Base-by-base conservation (phyloP, 768 basidiomycete genomes). In the Podaxis mareebaensis region DNA sequence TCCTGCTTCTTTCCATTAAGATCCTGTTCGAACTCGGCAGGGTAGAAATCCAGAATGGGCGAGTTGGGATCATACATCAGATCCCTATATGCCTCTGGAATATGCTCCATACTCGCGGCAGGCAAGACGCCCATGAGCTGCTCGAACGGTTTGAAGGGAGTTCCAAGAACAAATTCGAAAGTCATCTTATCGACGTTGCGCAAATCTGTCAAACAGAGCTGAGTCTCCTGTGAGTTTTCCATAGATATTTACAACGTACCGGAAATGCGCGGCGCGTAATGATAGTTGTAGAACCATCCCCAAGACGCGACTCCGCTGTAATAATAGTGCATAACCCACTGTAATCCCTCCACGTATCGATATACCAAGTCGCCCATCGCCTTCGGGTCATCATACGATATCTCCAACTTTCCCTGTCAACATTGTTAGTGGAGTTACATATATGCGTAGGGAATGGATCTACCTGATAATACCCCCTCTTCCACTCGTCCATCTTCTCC, bases 281-380 rank as follows among this genome's bases (percentile, higher is more conserved):
- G 96, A 73, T 98, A 99, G 74, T 96, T 80, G 77, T 99, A 99
- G 79, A 96, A 99, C 97, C 97, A 99, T 22, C 93, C 85, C 97
- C 97, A 99, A 15, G 94, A 96, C 4, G 95, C 92, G 17, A 99
- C 95, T 4, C 97, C 97, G 65, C 91, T 87, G 74, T 98, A 99
- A 74, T 99, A 99, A 75, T 99, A 99, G 72, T 95, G 92, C 91
- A 99, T 92, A 36, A 99, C 95, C 97, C 96, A 99, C 71, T 99
- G 97, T 65, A 99, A 76, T 0, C 97, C 97, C 72, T 99, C 93
- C 17, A 93, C 85, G 73, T 97, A 99, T 62, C 86, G 84, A 71
- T 83, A 95, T 12, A 85, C 81, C 59, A 99, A 78, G 53, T 87
- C 80, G 26, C 83, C 79, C 81, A 95, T 85, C 56, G 85, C 81